Conservation (phyloP, 208 protist species). For the Trypanosoma theileri region DNA sequence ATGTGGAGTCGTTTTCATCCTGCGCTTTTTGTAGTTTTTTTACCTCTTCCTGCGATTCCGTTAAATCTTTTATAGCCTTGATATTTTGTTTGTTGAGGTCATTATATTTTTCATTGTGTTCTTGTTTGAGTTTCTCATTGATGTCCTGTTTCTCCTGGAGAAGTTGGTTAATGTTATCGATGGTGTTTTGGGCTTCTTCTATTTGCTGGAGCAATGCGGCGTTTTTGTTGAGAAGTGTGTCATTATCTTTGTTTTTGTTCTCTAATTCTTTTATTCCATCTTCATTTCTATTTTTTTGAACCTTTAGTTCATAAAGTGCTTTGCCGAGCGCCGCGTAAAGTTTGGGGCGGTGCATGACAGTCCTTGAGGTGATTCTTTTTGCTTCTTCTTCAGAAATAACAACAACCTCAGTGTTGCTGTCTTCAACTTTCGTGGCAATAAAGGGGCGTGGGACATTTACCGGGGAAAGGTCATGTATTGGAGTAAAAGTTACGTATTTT, state of each 20-base stretch:
- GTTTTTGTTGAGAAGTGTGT: slow-evolving; percentile 12
- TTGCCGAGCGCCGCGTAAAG: slow-evolving; percentile 35
- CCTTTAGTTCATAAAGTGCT: slow-evolving; percentile 21
- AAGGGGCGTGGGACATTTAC: slow-evolving; percentile 35
- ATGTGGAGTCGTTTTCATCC: not conserved
- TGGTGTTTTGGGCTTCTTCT: not conserved
- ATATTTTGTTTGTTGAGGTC: not conserved
- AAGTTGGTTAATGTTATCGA: not conserved
- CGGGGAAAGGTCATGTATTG: slow-evolving; percentile 20
- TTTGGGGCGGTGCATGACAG: slow-evolving; percentile 33
- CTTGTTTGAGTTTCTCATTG: slow-evolving; percentile 1
- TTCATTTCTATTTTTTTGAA: slow-evolving; percentile 6
- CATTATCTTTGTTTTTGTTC: not conserved
- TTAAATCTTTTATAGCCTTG: not conserved
- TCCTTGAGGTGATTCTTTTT: slow-evolving; percentile 8
- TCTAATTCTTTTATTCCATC: slow-evolving; percentile 8
- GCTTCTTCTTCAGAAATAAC: slow-evolving; percentile 42
- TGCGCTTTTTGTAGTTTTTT: slow-evolving; percentile 2
- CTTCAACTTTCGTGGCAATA: slow-evolving; percentile 23
- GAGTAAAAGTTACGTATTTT: slow-evolving; percentile 33
- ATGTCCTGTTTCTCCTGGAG: slow-evolving; percentile 6
- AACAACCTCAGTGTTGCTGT: slow-evolving; percentile 22
- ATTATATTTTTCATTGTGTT: not conserved
- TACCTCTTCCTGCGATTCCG: not conserved
- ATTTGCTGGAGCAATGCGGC: not conserved